phyloP scores from a whole-genome alignment of 1,284 basidiomycete species.

The Malassezia dermatis region DNA sequence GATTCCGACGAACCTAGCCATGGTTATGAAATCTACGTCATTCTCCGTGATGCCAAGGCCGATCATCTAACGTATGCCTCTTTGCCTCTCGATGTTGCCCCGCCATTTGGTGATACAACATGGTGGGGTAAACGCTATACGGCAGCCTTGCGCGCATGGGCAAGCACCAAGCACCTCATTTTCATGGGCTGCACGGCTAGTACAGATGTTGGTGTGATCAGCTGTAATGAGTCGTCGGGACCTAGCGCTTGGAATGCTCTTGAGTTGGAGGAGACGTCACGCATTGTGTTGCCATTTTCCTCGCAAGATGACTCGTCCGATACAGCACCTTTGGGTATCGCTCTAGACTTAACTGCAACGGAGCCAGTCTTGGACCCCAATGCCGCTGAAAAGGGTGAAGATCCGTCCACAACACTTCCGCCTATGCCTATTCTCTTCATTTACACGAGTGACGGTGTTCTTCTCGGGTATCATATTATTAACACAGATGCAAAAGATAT shows the following conservation, averaged over 20 bases:
- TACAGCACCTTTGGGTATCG: slow-evolving; percentile 61
- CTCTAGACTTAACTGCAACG: slow-evolving; percentile 59
- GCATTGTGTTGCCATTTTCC: slow-evolving; percentile 57
- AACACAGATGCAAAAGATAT: slow-evolving; percentile 52
- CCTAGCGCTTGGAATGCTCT: slow-evolving; percentile 59
- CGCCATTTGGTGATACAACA: slow-evolving; percentile 54
- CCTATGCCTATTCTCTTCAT: slow-evolving; percentile 60
- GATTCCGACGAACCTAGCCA: slow-evolving; percentile 48
- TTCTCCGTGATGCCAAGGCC: slow-evolving; percentile 59
- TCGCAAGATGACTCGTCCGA: slow-evolving; percentile 61
- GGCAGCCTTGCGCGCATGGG: slow-evolving; percentile 58
- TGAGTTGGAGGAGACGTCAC: slow-evolving; percentile 64
- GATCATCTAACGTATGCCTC: slow-evolving; percentile 53
- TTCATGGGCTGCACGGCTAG: slow-evolving; percentile 65
- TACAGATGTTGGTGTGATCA: slow-evolving; percentile 64
- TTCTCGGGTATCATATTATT: slow-evolving; percentile 65
- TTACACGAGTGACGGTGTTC: slow-evolving; percentile 68
- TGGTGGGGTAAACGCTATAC: slow-evolving; percentile 56
- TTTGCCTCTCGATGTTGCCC: slow-evolving; percentile 52
- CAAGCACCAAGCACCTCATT: slow-evolving; percentile 56
- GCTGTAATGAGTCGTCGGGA: slow-evolving; percentile 47
- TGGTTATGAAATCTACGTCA: slow-evolving; percentile 55
- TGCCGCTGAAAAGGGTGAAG: slow-evolving; percentile 51
- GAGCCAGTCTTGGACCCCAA: slow-evolving; percentile 55
- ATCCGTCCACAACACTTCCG: slow-evolving; percentile 49